A percentile compares a stretch with the other conserved stretches of the same genome.
Conservation (phyloP, 495 filamentous ascomycete genomes). For the Penicillium salamii region DNA sequence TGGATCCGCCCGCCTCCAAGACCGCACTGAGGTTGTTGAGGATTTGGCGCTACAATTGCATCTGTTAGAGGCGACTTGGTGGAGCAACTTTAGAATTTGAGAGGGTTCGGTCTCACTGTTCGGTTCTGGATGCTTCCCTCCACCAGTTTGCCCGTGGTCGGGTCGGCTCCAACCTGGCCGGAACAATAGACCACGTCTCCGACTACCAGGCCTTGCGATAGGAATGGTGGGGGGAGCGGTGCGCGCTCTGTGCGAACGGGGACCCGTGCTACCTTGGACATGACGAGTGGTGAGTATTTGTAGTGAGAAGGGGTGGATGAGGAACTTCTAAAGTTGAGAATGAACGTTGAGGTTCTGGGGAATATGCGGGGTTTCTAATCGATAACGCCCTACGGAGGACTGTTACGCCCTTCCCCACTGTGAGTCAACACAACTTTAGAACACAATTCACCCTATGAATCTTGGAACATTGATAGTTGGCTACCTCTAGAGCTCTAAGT, state of each 20-base stretch:
- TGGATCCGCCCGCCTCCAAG: constrained; percentile 61
- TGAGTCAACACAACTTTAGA: too few species aligned
- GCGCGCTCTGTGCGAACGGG: constrained; percentile 34
- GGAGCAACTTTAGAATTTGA: too few species aligned
- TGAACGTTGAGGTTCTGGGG: too few species aligned
- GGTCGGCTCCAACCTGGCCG: constrained; percentile 49
- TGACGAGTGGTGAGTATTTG: neutral
- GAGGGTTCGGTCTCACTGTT: too few species aligned
- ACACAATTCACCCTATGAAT: too few species aligned
- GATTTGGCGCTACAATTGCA: constrained; percentile 47
- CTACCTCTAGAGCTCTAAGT: too few species aligned
- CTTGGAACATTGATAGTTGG: too few species aligned
- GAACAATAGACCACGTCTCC: constrained; percentile 45
- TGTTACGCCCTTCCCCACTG: neutral
- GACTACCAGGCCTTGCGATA: constrained; percentile 44
- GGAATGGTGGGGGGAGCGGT: constrained; percentile 40
- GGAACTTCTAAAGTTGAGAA: too few species aligned
- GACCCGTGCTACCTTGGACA: constrained; percentile 19
- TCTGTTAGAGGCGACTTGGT: too few species aligned
- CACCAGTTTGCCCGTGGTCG: constrained; percentile 45
- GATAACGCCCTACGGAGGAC: constrained; percentile 1
- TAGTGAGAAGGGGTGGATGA: too few species aligned
- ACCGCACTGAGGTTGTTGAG: constrained; percentile 64
- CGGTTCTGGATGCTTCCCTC: constrained; percentile 54
- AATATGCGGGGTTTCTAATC: constrained; percentile 7